Evolutionary conservation across 1,284 basidiomycete species (phyloP), one percentile per base, ranked within the genome.

Genomic region (Malassezia furfur): DNA sequence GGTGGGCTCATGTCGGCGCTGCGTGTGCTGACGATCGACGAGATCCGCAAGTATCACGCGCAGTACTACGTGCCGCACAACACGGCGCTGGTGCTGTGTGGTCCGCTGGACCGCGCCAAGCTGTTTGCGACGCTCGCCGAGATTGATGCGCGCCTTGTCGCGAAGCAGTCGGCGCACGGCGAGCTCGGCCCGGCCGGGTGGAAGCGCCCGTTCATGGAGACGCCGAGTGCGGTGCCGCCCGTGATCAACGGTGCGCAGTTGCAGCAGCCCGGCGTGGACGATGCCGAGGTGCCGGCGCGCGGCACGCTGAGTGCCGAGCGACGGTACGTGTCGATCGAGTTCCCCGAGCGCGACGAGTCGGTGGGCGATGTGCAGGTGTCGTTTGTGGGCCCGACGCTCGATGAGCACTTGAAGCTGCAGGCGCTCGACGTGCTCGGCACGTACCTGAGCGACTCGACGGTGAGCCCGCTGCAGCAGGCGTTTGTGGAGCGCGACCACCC

Each of bases 261-360:
- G 11, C 58, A 61, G 4, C 50, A 59, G 21, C 60, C 59, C 2
- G 67, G 67, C n/a, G 59, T 69, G 30, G 65, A 67, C 40, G 60
- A 61, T 19, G 63, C 67, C 31, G 68, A 69, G 38, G 60, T 62
- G 11, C 63, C 68, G 3, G 56, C 60, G 12, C 11, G 52, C 25
- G 64, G 64, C 43, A 21, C 54, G 15, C 62, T 66, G 30, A 55
- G 68, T 19, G 55, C 60, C 14, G 61, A 62, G 28, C 64, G 71
- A 21, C 62, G 67, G 15, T 82, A 81, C 59, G 81, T 84, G 54
- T 79, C 81, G 0, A 83, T 96, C 31, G 87, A 93, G 25, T 99
- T 99, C 70, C 94, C 94, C n/a, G 94, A 96, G 76, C 84, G 89
- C 76, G 93, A 98, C 74, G 94, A 98, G 78, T 90, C 86, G 56